phyloP scores from a whole-genome alignment of 208 protist species.

The Trypanosoma boissoni region DNA sequence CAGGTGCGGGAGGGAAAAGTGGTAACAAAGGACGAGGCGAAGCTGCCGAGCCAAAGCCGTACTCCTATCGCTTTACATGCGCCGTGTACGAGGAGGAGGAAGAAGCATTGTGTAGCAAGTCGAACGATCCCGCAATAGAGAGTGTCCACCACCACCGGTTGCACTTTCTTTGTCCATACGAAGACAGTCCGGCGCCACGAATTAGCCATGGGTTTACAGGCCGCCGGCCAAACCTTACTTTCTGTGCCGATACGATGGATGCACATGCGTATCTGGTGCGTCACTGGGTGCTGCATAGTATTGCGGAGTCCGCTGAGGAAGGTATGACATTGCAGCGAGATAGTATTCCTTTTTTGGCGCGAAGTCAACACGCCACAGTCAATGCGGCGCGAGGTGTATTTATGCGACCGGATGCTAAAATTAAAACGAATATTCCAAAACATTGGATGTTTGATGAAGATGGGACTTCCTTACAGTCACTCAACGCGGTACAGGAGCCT shows the following conservation, averaged over 20 bases:
- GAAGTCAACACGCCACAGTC: constrained; percentile 65
- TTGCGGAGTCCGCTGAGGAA: constrained; percentile 49
- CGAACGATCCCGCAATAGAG: not conserved
- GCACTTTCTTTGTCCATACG: constrained; percentile 61
- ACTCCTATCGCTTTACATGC: constrained; percentile 49
- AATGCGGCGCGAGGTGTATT: constrained; percentile 45
- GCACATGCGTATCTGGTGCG: constrained; percentile 69
- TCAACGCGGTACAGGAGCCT: constrained; percentile 47
- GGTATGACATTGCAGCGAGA: constrained; percentile 26
- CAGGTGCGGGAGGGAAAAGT: constrained; percentile 1
- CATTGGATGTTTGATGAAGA: constrained; percentile 60
- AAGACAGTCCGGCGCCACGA: constrained; percentile 34
- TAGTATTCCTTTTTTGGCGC: constrained; percentile 56
- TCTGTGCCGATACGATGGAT: constrained; percentile 61
- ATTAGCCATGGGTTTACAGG: constrained; percentile 64
- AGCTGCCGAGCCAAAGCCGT: constrained; percentile 26
- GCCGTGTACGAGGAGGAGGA: constrained; percentile 63
- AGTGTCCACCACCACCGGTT: constrained; percentile 47
- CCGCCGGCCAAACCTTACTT: constrained; percentile 65
- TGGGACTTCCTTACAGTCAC: constrained; percentile 35
- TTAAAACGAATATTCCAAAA: constrained; percentile 48
- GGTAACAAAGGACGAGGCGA: constrained; percentile 16
- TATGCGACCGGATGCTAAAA: constrained; percentile 46
- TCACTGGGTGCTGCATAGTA: constrained; percentile 69
- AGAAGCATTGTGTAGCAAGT: constrained; percentile 3